Base-by-base conservation (phyloP, 2,329 filamentous ascomycete genomes). In the Clonostachys rosea region DNA sequence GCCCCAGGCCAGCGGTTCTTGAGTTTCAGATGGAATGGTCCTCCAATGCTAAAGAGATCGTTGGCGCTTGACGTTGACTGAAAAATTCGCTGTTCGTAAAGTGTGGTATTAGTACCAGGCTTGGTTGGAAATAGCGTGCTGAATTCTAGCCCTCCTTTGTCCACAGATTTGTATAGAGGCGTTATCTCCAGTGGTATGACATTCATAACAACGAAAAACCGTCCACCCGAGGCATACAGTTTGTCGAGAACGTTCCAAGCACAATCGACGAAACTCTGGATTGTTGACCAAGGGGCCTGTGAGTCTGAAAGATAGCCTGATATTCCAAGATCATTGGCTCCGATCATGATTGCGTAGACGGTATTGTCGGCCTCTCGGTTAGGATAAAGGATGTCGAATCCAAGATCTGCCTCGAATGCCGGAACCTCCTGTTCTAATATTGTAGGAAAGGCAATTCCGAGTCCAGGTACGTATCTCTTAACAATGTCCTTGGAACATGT, bases 261-360 rank as follows among this genome's bases (percentile, higher is more conserved):
- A 58, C 87, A 91, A 51, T 84, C 77, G 5, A 83, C 73, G 58
- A 85, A 90, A 57, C 84, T 76, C 2, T 73, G 68, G 6, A 91
- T 73, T 3, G 78, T 84, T 18, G 80, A 82, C 11, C 75, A 78
- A 0, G 68, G 55, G 5, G 75, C 63, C 59, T 89, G 83, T 20
- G 71, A 73, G 58, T 89, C 84, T 5, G 76, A 81, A 34, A 91
- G 62, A 58, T 91, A 86, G 9, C 77, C 84, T 45, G 73, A 65
- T 48, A 71, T 73, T 18, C 87, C 87, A 10, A 92, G 69, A 57
- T 94, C 88, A 59, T 92, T 92, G 20, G 87, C 91, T 4, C 88
- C 88, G 56, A 91, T 90, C 86, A 86, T 91, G 44, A 91, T 76
- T 2, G 81, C 75, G 57, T 90, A 91, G 3, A 89, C 81, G 1